Evolutionary conservation across 345 rosid genomes (phyloP), one percentile per base, ranked within the genome.

Genomic region (Euphorbia tirucalli): DNA sequence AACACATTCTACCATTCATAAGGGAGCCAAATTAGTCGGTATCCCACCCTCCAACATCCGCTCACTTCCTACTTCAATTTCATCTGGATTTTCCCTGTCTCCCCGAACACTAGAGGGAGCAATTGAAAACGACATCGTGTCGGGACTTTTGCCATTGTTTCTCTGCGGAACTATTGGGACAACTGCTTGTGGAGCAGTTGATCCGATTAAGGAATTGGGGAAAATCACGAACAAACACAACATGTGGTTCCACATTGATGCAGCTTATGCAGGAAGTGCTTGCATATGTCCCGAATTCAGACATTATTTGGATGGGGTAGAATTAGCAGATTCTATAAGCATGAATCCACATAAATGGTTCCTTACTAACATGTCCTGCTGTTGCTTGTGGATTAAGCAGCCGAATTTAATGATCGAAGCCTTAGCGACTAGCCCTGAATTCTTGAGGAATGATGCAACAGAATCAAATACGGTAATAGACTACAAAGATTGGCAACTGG

Each of bases 401-500:
- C 72, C 76, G 0, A 13, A 18, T 4, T 14, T 6, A 0, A 24
- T 80, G 9, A 19, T 30, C 1, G 70, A 70, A 9, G 77, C 83
- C 6, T 35, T 77, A 11, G 41, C 74, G 1, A 62, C 32, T 6
- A 48, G 48, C 1, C 11, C 74, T 6, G 79, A 81, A 35, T 64
- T 0, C 37, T 22, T 78, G 58, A 65, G 19, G 4, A 72, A 75
- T 30, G 59, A 21, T 8, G 68, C 76, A 4, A 75, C 48, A 25
- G 74, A 72, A 31, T 28, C 80, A 0, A 63, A 70, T 0, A 6
- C 25, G 2, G 69, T 76, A 0, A 28, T 72, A 0, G 82, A 82
- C 52, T 82, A 82, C 28, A 82, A 79, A 41, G 85, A 73, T 2
- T 82, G 78, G 85, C 82, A 82, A 19, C 73, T 82, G 22, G 59